These are phyloP conservation scores for Blechomonas ayalai DNA, from an alignment of 208 protist genomes.

Conservation along the genomic window DNA sequence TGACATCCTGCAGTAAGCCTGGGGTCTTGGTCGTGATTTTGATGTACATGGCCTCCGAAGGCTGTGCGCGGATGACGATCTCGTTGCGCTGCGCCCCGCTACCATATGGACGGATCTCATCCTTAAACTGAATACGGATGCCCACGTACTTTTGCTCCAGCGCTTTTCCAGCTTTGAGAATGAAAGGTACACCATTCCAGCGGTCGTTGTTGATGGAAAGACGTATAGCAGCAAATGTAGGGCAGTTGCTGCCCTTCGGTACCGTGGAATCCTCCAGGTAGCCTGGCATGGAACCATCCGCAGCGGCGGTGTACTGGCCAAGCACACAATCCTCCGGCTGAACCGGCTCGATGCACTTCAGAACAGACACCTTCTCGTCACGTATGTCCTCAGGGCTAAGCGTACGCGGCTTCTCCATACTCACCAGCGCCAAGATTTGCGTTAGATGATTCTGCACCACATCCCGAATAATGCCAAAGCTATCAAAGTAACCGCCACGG, in stretches of 20 bases:
- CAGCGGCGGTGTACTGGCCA: constrained; percentile 88
- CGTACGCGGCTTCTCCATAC: constrained; percentile 89
- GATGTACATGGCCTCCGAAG: constrained; percentile 90
- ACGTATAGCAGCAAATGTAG: constrained; percentile 81
- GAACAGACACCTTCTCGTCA: constrained; percentile 87
- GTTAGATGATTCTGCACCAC: constrained; percentile 93
- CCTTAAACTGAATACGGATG: constrained; percentile 87
- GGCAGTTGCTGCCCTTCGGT: constrained; percentile 60
- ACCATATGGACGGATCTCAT: constrained; percentile 78
- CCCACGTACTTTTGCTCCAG: constrained; percentile 73
- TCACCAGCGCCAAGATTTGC: constrained; percentile 88
- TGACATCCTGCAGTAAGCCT: constrained; percentile 58
- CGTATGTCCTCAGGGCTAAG: constrained; percentile 82
- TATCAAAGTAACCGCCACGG: constrained; percentile 91
- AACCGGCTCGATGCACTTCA: constrained; percentile 61
- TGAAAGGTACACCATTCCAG: constrained; percentile 92
- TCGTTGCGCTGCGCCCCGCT: constrained; percentile 79
- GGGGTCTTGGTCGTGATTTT: constrained; percentile 88
- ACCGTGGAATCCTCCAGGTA: constrained; percentile 88
- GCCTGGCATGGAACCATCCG: constrained; percentile 69
- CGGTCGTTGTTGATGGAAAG: constrained; percentile 90
- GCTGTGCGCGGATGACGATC: constrained; percentile 90
- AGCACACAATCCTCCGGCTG: constrained; percentile 76
- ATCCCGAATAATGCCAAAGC: constrained; percentile 91
- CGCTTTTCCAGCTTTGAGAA: constrained; percentile 90